Percentiles rank a stretch among this genome's conserved stretches.
Evolutionary conservation across 2,329 filamentous ascomycete genomes (phyloP).

Genomic region (Fusarium sp.): DNA sequence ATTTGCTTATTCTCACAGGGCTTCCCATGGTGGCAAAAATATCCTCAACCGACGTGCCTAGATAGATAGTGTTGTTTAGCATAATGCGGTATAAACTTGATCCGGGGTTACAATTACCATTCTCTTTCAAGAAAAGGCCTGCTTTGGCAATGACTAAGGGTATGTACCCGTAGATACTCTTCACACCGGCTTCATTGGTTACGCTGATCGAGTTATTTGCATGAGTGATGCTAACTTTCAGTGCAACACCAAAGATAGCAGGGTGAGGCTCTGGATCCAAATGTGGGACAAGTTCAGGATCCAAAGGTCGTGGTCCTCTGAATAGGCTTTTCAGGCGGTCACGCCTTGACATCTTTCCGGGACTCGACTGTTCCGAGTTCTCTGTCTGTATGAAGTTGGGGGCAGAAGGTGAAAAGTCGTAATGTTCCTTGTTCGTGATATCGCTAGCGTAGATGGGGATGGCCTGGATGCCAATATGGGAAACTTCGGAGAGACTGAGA

Average conservation of each 20-base stretch:
- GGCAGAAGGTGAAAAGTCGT: background rate
- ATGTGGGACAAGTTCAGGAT: background rate
- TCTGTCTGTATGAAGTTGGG: background rate
- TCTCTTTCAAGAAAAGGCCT: background rate
- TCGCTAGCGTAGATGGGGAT: conserved; percentile 12
- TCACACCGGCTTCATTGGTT: background rate
- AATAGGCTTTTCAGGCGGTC: background rate
- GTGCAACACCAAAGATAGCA: conserved; percentile 4
- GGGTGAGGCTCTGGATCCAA: background rate
- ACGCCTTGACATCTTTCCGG: background rate
- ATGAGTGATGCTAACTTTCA: background rate
- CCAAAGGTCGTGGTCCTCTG: background rate
- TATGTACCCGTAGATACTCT: background rate
- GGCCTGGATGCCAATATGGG: conserved; percentile 17
- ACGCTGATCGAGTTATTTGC: background rate
- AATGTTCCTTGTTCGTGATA: conserved; percentile 13
- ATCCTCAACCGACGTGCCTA: background rate
- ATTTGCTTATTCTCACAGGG: background rate
- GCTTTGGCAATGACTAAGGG: background rate
- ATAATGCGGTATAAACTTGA: background rate
- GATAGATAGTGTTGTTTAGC: background rate
- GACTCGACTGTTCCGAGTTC: background rate
- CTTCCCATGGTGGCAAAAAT: background rate
- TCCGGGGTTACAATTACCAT: background rate
- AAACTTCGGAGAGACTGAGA: conserved; percentile 19